phyloP scores from a whole-genome alignment of 2,329 filamentous ascomycete species.

The Fusarium ambrosium region DNA sequence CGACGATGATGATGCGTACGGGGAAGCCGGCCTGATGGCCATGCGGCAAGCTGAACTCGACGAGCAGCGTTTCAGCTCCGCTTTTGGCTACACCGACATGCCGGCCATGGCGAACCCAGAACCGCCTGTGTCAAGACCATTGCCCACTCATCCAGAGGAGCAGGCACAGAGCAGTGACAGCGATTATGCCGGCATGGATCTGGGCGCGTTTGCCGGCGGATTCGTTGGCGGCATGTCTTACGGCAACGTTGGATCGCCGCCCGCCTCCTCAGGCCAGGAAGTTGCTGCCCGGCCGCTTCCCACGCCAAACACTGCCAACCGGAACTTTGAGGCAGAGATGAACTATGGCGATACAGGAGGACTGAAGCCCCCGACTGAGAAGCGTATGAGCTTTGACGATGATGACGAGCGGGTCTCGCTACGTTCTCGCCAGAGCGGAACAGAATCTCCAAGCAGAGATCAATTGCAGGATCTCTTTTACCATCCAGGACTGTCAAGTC shows the following conservation, averaged over 20 bases:
- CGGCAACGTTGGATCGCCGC: constrained; percentile 61
- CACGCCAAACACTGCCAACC: constrained; percentile 55
- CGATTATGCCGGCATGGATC: constrained; percentile 77
- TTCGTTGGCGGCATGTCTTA: constrained; percentile 69
- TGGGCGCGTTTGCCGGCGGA: constrained; percentile 81
- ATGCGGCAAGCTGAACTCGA: constrained; percentile 89
- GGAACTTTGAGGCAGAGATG: constrained; percentile 70
- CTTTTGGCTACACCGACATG: constrained; percentile 51
- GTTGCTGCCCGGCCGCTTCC: constrained; percentile 64
- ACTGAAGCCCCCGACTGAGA: constrained; percentile 78
- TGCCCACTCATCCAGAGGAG: constrained; percentile 65
- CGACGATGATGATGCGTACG: constrained; percentile 91
- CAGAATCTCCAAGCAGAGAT: constrained; percentile 76
- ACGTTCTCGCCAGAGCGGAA: constrained; percentile 68
- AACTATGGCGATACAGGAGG: constrained; percentile 94
- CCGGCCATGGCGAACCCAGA: constrained; percentile 47
- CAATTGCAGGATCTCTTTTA: constrained; percentile 94
- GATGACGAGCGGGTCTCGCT: constrained; percentile 82
- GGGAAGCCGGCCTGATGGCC: constrained; percentile 84
- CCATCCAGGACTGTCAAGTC: constrained; percentile 81
- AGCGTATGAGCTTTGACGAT: constrained; percentile 91
- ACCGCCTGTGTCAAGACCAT: constrained; percentile 47
- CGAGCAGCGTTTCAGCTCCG: constrained; percentile 63
- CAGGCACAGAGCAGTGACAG: constrained; percentile 72
- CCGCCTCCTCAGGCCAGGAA: constrained; percentile 57